Conservation (phyloP, 352 stramenopile species). For the Thalassiosira pacifica region DNA sequence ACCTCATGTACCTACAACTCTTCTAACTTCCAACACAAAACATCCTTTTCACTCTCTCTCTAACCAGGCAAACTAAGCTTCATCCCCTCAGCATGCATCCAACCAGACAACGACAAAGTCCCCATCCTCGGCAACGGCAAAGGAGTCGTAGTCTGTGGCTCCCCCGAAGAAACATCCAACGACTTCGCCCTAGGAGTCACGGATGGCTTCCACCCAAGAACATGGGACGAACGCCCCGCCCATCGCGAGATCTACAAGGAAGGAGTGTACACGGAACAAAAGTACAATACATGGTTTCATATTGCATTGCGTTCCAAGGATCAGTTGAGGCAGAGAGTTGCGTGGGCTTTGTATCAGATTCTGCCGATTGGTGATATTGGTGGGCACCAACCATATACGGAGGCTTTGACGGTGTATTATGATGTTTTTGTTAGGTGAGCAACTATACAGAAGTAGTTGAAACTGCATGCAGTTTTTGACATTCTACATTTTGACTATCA, state of each 20-base stretch:
- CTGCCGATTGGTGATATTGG: slow-evolving; percentile 7
- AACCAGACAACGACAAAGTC: not conserved
- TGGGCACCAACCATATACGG: not conserved
- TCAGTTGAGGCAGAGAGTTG: slow-evolving; percentile 66
- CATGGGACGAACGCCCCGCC: not conserved
- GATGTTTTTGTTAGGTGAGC: slow-evolving; percentile 11
- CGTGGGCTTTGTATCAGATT: slow-evolving; percentile 64
- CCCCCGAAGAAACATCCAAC: slow-evolving; percentile 39
- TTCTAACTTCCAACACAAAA: too few relatives aligned
- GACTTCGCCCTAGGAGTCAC: not conserved
- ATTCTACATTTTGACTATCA: too few relatives aligned
- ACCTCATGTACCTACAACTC: not conserved
- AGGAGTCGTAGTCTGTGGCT: slow-evolving; percentile 49
- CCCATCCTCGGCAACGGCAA: slow-evolving; percentile 5
- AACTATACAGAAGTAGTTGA: not conserved
- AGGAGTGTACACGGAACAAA: not conserved
- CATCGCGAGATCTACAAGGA: not conserved
- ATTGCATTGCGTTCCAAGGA: slow-evolving; percentile 48
- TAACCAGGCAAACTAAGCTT: slow-evolving; percentile 2
- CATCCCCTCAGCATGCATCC: slow-evolving; percentile 1
- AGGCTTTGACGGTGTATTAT: slow-evolving; percentile 15
- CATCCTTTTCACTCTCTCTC: not conserved
- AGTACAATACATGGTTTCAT: slow-evolving; percentile 1
- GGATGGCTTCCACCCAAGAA: not conserved
- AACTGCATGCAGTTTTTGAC: slow-evolving; percentile 10